Evolutionary conservation across 495 filamentous ascomycete species (phyloP), one percentile per base, ranked within the genome.

Genomic region (Hypoxylon lienhwacheense): DNA sequence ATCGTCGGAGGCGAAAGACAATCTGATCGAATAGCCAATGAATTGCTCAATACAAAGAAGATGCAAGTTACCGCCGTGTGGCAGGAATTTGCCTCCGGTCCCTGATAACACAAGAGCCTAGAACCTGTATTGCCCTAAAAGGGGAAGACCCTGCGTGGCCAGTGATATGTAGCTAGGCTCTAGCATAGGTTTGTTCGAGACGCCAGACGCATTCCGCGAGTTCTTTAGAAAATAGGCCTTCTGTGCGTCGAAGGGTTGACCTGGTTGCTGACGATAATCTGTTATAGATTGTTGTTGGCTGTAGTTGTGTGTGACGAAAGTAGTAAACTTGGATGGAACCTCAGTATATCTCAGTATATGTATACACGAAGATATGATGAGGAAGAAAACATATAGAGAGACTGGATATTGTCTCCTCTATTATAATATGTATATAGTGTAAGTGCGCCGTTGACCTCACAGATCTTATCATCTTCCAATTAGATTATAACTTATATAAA

Each of bases 11-110:
- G 53, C 42, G 48, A 63, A 54, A 28, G 48, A 63, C 49, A 28
- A 19, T 40, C 37, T 31, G 39, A 45, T 43, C 40, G 52, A 51
- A 41, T 52, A 47, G 52, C 35, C 47, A 46, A 15, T 53, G 41
- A 32, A n/a, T 48, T 48, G 36, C 37, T 43, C 39, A 51, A 51
- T 40, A 32, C 35, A 36, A 58, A 32, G 41, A 36, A 58, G 35
- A 52, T 42, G 51, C 57, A 55, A 37, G 46, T 55, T 61, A 24
- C 57, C 57, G 57, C 57, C 51, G 47, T 61, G 57, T 61, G 58
- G 42, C 43, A 48, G 39, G 51, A 50, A 32, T 11, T 37, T 47
- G 52, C 36, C 34, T 43, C 20, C 28, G 24, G 58, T 44, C 46
- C 51, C 52, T 53, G 35, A 17, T 36, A 21, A 33, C 1, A 7